Evolutionary conservation across 768 basidiomycete genomes (phyloP), one percentile per base, ranked within the genome.

Genomic region (Tremella mesenterica): DNA sequence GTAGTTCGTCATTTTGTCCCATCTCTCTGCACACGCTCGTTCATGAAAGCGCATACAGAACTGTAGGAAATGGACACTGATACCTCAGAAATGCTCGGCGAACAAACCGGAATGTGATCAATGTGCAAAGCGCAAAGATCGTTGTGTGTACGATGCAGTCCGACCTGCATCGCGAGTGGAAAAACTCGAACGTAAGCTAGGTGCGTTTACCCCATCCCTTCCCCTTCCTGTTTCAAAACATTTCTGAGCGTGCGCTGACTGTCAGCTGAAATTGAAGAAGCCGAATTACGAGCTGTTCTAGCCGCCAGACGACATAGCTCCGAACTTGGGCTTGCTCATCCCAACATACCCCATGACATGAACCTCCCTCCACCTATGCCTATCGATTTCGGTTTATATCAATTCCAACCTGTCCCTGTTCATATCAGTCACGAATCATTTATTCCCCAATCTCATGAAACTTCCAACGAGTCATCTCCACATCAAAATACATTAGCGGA

Each of bases 141-240:
- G 64, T 7, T 66, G 64, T 36, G 59, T 66, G 8, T 66, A 63
- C 30, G 64, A 66, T 51, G 56, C 56, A 9, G 51, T 63, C n/a
- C 48, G 64, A 10, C 64, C 64, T 8, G 64, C 64, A 10, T 66
- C 64, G 20, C 44, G 64, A 21, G 64, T 66, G 5, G 64, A 66
- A 41, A 50, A 58, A 46, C 61, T 66, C 16, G 61, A 63, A 43
- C 30, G 48, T n/a, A 62, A 59, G 44, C 45, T 65, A 34, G 59
- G 62, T 61, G 23, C 44, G 60, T n/a, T n/a, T n/a, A n/a, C n/a
- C n/a, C n/a, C n/a, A n/a, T n/a, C n/a, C n/a, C n/a, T n/a, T n/a
- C n/a, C n/a, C 44, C 16, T 7, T 12, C 25, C 21, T 30, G n/a
- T 14, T 29, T 20, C 25, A 16, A 4, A 2, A 9, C 23, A 13